Evolutionary conservation across 164 flowering plant species (phyloP), one percentile per base, ranked within the genome.

Genomic region (Euptelea pleiosperma): DNA sequence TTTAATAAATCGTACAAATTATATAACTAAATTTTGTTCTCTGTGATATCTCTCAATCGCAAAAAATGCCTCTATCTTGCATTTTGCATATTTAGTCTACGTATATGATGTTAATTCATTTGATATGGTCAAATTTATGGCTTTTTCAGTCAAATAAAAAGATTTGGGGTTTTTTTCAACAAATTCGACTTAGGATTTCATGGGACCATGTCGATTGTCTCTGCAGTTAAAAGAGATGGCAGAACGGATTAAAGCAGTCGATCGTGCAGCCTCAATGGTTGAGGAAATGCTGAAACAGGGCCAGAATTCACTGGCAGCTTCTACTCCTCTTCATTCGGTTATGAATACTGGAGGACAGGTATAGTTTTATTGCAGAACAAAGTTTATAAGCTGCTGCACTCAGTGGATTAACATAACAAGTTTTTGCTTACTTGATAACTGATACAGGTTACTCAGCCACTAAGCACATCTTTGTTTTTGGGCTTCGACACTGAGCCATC

Each of bases 241-340:
- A 4, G 95, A 91, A 60, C 71, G 93, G 62, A 87, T 91, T 44
- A 79, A 73, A 67, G 93, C 96, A 48, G 99, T 94, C 73, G 99
- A 94, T 76, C 83, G 69, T 64, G 99, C 99, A 42, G 97, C 99
- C 57, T 82, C 91, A 29, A 81, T 94, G 83, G 86, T 94, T 69
- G 99, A 94, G 46, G 97, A 94, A 67, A 83, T 91, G 77, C 70
- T 94, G 69, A 91, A 84, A 69, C 95, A 77, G n/a, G n/a, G n/a
- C n/a, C n/a, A n/a, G n/a, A n/a, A n/a, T n/a, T n/a, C n/a, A n/a
- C n/a, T n/a, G 65, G 52, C 62, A 31, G 54, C 56, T 31, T 46
- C 73, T 46, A 57, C 75, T 16, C 31, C 72, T 35, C 50, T 62
- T 50, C 73, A 45, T 54, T 25, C 76, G 12, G 57, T 62, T 39